A percentile compares a stretch with the other conserved stretches of the same genome.
Evolutionary conservation across 1,284 basidiomycete species (phyloP).

Genomic region (Papiliotrema terrestris): DNA sequence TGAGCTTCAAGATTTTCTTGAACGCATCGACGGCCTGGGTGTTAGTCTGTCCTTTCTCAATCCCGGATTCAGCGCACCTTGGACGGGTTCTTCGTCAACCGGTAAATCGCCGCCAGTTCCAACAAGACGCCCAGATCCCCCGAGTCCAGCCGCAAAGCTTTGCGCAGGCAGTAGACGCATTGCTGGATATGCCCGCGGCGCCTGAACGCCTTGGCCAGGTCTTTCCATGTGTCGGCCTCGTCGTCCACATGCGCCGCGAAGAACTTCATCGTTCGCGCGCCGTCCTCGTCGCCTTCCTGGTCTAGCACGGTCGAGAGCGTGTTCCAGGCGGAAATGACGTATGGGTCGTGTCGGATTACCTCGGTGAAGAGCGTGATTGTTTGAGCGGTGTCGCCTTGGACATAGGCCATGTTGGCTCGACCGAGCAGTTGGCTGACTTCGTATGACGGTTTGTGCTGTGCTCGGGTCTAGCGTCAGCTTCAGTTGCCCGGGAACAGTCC

Average conservation of each 20-base stretch:
- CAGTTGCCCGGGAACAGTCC: background rate
- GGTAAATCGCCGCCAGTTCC: slow-evolving; percentile 81
- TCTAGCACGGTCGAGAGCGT: slow-evolving; percentile 77
- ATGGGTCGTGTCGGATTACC: slow-evolving; percentile 88
- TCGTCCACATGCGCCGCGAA: slow-evolving; percentile 84
- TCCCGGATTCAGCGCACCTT: slow-evolving; percentile 62
- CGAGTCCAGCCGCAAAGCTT: slow-evolving; percentile 74
- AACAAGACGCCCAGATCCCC: slow-evolving; percentile 80
- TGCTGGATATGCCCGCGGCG: slow-evolving; percentile 56
- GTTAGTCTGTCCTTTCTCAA: slow-evolving; percentile 65
- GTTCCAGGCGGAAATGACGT: slow-evolving; percentile 77
- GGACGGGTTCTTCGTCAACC: slow-evolving; percentile 66
- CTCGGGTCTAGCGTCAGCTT: slow-evolving; percentile 29
- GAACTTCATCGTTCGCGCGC: slow-evolving; percentile 77
- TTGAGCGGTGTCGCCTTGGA: slow-evolving; percentile 61
- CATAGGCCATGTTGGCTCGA: slow-evolving; percentile 80
- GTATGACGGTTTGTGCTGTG: slow-evolving; percentile 65
- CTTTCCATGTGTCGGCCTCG: slow-evolving; percentile 82
- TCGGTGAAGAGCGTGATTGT: slow-evolving; percentile 81
- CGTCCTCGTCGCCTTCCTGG: slow-evolving; percentile 64
- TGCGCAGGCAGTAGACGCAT: slow-evolving; percentile 86
- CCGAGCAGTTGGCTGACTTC: slow-evolving; percentile 79
- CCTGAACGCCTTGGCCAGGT: slow-evolving; percentile 68
- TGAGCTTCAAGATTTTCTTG: slow-evolving; percentile 59
- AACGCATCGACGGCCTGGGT: slow-evolving; percentile 71